Evolutionary conservation across 345 rosid species (phyloP), one percentile per base, ranked within the genome.

Genomic region (Boechera retrofracta): DNA sequence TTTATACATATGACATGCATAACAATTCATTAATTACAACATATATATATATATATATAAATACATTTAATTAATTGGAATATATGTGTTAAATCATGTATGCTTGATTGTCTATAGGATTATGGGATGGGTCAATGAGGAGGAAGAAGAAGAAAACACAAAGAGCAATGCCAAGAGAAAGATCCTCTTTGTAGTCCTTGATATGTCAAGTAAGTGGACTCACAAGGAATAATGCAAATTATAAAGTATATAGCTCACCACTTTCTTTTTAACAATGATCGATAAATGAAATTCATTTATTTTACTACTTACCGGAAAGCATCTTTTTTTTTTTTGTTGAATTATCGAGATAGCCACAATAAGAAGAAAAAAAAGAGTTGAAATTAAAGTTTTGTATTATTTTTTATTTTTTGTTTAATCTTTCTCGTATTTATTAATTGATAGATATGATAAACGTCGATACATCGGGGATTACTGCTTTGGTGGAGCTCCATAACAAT

Each of bases 171-270:
- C 53, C 8, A 79, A 69, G 69, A 82, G 35, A 78, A 77, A 62
- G 26, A 62, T 80, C 56, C 90, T 86, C 49, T 76, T 84, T 38
- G 94, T 91, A 32, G 79, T 91, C 63, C 89, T 94, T 61, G 98
- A 94, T 83, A 83, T 94, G 88, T 87, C 96, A 67, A 91, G 98
- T 94, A 87, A 84, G 89, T 76, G 12, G 3, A 64, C 53, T 45
- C 18, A 11, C 45, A 12, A 38, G 5, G 52, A 52, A 61, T 61
- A 61, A 29, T 67, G 26, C 10, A 28, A 36, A 16, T 8, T 32
- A 21, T 45, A 45, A 41, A 64, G 15, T 42, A 29, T 38, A 36
- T 51, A 72, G 6, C 44, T 38, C 16, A 39, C 69, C 32, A 60
- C 29, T 60, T 60, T 45, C 35, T 48, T 32, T n/a, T 41, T 18